A percentile compares a stretch with the other conserved stretches of the same genome.
Conservation (phyloP, 2,329 filamentous ascomycete species). For the Pseudopyrenochaeta lycopersici region DNA sequence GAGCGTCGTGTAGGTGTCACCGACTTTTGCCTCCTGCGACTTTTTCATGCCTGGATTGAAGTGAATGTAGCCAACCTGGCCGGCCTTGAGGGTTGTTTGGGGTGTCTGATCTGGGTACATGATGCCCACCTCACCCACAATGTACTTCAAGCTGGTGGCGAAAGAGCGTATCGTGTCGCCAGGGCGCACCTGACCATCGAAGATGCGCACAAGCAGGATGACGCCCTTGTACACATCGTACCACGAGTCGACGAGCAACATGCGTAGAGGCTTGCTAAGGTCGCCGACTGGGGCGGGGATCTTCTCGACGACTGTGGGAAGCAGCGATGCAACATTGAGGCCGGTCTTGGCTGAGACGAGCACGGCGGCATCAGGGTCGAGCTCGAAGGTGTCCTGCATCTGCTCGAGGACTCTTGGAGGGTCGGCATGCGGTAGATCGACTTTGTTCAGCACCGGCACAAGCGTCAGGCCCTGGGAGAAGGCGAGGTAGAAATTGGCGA, state of each 20-base stretch:
- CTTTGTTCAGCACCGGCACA: conserved; percentile 95
- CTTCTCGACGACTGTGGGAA: conserved; percentile 85
- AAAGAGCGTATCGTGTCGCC: conserved; percentile 90
- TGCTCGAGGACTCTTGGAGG: conserved; percentile 86
- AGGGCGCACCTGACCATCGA: conserved; percentile 83
- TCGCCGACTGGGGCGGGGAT: conserved; percentile 85
- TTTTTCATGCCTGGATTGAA: conserved; percentile 99
- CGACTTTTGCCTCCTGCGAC: conserved; percentile 93
- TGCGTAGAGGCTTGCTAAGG: conserved; percentile 73
- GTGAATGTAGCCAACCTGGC: conserved; percentile 94
- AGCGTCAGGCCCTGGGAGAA: conserved; percentile 89
- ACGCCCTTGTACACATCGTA: conserved; percentile 97
- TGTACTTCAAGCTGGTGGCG: conserved; percentile 88
- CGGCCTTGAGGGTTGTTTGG: conserved; percentile 81
- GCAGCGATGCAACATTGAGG: conserved; percentile 80
- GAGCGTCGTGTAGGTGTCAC: conserved; percentile 89
- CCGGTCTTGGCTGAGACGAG: conserved; percentile 94
- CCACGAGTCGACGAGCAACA: conserved; percentile 96
- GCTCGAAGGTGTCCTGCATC: conserved; percentile 85
- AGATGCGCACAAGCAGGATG: conserved; percentile 87
- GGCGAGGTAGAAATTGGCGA: conserved; percentile 97
- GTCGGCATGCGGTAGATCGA: conserved; percentile 90
- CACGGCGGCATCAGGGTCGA: conserved; percentile 78
- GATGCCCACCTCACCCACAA: conserved; percentile 94
- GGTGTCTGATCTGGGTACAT: conserved; percentile 90